Conservation (phyloP, 2,329 filamentous ascomycete genomes). For the Phialophora verrucosa region DNA sequence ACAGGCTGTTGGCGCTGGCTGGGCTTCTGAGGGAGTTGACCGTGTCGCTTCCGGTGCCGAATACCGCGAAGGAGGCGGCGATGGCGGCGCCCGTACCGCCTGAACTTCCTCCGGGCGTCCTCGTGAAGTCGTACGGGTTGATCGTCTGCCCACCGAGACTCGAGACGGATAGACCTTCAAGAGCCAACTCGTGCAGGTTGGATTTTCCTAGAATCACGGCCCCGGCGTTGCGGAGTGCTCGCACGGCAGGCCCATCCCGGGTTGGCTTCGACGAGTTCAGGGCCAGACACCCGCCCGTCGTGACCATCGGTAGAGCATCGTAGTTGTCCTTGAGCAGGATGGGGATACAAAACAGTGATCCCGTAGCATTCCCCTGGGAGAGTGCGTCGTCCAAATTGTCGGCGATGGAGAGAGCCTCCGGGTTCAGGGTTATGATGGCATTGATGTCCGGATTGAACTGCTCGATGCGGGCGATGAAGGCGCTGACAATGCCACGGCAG, state of each 20-base stretch:
- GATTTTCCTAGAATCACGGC: conserved; percentile 66
- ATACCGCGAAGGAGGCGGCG: conserved; percentile 44
- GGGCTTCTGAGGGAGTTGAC: conserved; percentile 45
- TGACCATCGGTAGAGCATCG: conserved; percentile 61
- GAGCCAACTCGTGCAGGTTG: conserved; percentile 67
- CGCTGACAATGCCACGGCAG: conserved; percentile 61
- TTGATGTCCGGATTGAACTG: conserved; percentile 63
- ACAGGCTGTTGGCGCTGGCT: conserved; percentile 43
- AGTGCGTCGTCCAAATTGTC: conserved; percentile 54
- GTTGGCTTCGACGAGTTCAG: conserved; percentile 56
- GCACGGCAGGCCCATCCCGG: conserved; percentile 58
- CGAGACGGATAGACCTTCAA: conserved; percentile 68
- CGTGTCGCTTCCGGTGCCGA: conserved; percentile 46
- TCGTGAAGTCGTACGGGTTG: conserved; percentile 68
- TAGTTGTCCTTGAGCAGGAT: conserved; percentile 70
- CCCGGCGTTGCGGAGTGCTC: conserved; percentile 57
- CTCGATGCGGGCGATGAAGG: conserved; percentile 64
- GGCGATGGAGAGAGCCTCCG: conserved; percentile 55
- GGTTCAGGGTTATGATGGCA: conserved; percentile 62
- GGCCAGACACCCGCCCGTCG: conserved; percentile 61
- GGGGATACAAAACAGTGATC: conserved; percentile 65
- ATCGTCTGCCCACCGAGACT: conserved; percentile 68
- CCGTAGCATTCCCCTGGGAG: conserved; percentile 56
- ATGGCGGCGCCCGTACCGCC: conserved; percentile 45
- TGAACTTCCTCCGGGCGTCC: conserved; percentile 59